Percentiles rank a stretch among this genome's conserved stretches.
Evolutionary conservation across 495 filamentous ascomycete species (phyloP).

Genomic region (Cercophora sp.): DNA sequence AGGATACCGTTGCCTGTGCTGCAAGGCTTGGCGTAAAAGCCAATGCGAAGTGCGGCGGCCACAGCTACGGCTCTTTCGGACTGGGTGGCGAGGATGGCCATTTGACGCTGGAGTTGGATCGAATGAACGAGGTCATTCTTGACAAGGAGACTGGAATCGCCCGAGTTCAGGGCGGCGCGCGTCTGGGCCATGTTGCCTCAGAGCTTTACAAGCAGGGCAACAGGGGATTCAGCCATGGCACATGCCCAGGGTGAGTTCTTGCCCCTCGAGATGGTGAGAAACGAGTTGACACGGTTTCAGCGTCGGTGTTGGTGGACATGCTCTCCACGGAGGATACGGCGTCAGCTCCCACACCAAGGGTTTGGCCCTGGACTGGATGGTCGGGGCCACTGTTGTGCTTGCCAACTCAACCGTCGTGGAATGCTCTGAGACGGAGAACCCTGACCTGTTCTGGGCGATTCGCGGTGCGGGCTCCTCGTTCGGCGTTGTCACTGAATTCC

Average conservation of each 20-base stretch:
- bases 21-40: constrained; percentile 37
- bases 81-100: constrained; percentile 47
- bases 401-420: constrained; percentile 41
- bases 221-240: constrained; percentile 43
- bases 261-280: not conserved
- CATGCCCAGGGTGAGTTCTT: constrained; percentile 38
- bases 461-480: constrained; percentile 42
- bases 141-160: constrained; percentile 36
- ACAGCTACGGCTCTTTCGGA: constrained; percentile 46
- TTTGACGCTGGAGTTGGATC: constrained; percentile 40
- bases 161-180: constrained; percentile 35
- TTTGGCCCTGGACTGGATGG: constrained; percentile 42
- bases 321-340: constrained; percentile 43
- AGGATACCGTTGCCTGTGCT: constrained; percentile 39
- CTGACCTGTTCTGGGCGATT: constrained; percentile 46
- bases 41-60: constrained; percentile 44
- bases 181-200: constrained; percentile 39
- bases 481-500: constrained; percentile 40
- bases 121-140: constrained; percentile 42
- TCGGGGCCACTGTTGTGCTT: constrained; percentile 39
- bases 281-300: constrained; percentile 19
- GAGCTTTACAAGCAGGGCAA: constrained; percentile 43
- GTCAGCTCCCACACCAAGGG: constrained; percentile 43
- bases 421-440: constrained; percentile 37
- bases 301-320: constrained; percentile 42